phyloP scores from a whole-genome alignment of 495 filamentous ascomycete species.

The Venustampulla echinocandica region DNA sequence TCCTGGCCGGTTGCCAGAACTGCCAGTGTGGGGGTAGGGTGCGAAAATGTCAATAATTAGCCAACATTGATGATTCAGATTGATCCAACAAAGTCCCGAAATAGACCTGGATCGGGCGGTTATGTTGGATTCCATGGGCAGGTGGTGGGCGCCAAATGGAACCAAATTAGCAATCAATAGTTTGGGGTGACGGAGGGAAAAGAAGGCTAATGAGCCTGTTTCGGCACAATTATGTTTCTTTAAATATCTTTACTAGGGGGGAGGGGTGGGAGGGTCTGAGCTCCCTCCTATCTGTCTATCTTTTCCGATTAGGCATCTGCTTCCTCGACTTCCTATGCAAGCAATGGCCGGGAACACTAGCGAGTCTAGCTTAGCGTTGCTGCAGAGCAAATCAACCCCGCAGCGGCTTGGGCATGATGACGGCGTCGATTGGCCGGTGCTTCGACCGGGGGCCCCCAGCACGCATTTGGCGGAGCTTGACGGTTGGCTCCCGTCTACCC shows the following conservation, averaged over 20 bases:
- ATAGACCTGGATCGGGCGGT: slow-evolving; percentile 22
- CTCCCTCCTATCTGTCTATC: not conserved
- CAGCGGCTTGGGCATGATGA: not conserved
- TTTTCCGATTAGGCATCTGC: too few species aligned
- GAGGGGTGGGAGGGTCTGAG: not conserved
- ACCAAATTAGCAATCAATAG: slow-evolving; percentile 22
- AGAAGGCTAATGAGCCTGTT: slow-evolving; percentile 6
- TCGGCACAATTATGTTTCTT: slow-evolving; percentile 19
- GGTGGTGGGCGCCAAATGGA: not conserved
- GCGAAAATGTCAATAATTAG: slow-evolving; percentile 14
- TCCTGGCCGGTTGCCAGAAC: too few species aligned
- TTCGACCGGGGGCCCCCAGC: not conserved
- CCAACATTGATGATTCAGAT: slow-evolving; percentile 6
- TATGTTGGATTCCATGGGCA: slow-evolving; percentile 1
- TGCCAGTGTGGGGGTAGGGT: not conserved
- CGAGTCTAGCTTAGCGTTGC: not conserved
- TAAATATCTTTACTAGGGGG: slow-evolving; percentile 14
- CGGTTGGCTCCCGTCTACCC: slow-evolving; percentile 12
- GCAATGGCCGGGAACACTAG: not conserved
- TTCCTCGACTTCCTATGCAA: slow-evolving; percentile 13
- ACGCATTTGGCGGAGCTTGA: not conserved
- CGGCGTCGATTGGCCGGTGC: not conserved
- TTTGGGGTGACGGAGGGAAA: not conserved
- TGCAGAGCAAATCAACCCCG: slow-evolving; percentile 1
- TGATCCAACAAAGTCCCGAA: slow-evolving; percentile 5